A percentile compares a stretch with the other conserved stretches of the same genome.
Conservation (phyloP, 345 rosid genomes). For the Gossypium longicalyx region DNA sequence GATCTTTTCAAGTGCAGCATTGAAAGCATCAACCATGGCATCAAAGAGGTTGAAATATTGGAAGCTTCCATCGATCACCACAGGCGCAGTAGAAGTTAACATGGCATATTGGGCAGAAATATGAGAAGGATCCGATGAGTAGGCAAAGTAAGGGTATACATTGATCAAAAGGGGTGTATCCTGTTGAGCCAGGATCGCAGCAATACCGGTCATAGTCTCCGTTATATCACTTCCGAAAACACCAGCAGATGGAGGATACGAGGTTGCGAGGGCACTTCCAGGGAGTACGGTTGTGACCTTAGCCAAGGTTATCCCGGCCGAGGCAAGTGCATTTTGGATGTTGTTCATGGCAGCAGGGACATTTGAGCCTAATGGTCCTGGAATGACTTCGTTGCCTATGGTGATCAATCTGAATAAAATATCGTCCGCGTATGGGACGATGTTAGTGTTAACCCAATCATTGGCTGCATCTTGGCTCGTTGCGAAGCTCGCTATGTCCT, state of each 20-base stretch:
- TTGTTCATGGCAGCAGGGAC: constrained; percentile 27
- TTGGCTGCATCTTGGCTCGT: constrained; percentile 21
- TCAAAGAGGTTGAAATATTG: constrained; percentile 37
- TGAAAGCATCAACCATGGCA: constrained; percentile 32
- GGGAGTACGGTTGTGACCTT: constrained; percentile 27
- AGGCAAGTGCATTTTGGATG: constrained; percentile 15
- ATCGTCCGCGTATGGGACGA: constrained; percentile 24
- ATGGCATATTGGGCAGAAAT: constrained; percentile 30
- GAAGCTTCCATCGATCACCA: constrained; percentile 21
- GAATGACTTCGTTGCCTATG: constrained; percentile 41
- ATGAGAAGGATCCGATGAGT: constrained; percentile 18
- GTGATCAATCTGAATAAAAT: constrained; percentile 27
- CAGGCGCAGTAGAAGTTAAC: constrained; percentile 16
- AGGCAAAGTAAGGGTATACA: constrained; percentile 40
- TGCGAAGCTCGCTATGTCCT: constrained; percentile 26
- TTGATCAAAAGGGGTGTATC: constrained; percentile 33
- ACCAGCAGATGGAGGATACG: constrained; percentile 40
- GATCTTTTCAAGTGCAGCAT: constrained; percentile 27
- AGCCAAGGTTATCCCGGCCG: constrained; percentile 13
- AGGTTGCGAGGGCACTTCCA: constrained; percentile 14
- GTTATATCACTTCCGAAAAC: constrained; percentile 17
- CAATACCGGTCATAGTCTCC: constrained; percentile 15
- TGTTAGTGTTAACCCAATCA: constrained; percentile 23
- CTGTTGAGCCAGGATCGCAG: constrained; percentile 4
- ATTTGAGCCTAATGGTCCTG: constrained; percentile 12